Base-by-base conservation (phyloP, 208 protist genomes). In the Crithidia sp. region DNA sequence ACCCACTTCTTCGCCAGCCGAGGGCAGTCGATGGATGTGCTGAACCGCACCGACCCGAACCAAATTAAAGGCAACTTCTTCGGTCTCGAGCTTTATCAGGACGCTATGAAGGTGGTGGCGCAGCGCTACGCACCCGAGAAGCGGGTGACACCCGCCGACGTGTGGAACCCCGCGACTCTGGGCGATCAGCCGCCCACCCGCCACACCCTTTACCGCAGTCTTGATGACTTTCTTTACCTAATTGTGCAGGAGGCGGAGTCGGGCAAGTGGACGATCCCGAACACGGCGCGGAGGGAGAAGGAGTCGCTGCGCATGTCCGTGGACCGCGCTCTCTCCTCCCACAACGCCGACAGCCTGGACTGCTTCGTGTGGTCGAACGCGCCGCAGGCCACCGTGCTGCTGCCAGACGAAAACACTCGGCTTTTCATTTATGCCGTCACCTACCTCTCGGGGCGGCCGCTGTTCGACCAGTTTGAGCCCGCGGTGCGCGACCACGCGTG, bases 221-320 rank as follows among this genome's bases (percentile, higher is more conserved):
- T 96, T 8, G 91, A 94, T 28, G 91, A 96, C 68, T 92, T 86
- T 65, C 81, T 96, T 14, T 94, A 94, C 67, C 74, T 96, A 14
- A 85, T 96, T 36, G 76, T 94, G 7, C 79, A 82, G 57, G 84
- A 93, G 36, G 76, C 52, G 56, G 74, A 55, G 7, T 76, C 50
- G 8, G 79, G 85, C n/a, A 88, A 83, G 74, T 96, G 91, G 89
- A 88, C 85, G 19, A 76, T 96, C 41, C 91, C 91, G 37, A 69
- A 78, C 13, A 86, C 89, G 7, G 52, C 54, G 40, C 77, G 83
- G 5, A 60, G 54, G 49, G 47, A 49, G 17, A 65, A 53, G 49
- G 88, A 96, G 79, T 90, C 91, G 45, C 86, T 96, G 36, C 86
- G 89, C 61, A 94, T 91, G 86, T 78, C 88, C 3, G 84, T 64